phyloP scores from a whole-genome alignment of 148 eudicot species.

The Rhododendron kiyosumense region DNA sequence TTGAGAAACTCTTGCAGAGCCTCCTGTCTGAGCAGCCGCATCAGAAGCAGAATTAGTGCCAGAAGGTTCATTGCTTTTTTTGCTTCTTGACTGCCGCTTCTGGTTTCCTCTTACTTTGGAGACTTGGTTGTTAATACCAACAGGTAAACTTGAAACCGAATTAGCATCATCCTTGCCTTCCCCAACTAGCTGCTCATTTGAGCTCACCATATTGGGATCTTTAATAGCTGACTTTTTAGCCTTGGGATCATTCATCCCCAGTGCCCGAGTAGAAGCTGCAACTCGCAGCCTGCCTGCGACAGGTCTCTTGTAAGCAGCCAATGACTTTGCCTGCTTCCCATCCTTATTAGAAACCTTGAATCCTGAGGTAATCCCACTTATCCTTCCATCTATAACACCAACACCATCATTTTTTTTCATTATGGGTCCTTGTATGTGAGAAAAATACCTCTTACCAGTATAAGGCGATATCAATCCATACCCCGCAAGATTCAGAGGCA shows the following conservation, averaged over 20 bases:
- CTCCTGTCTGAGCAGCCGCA: conserved; percentile 20
- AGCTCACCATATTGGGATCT: conserved; percentile 21
- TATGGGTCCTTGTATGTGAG: conserved; percentile 31
- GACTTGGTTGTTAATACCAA: conserved; percentile 19
- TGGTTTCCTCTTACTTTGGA: conserved; percentile 34
- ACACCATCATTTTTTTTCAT: conserved; percentile 15
- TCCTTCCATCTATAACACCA: conserved; percentile 22
- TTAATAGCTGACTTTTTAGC: conserved; percentile 26
- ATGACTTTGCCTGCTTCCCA: conserved; percentile 30
- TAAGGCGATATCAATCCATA: conserved; percentile 21
- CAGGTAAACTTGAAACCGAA: conserved; percentile 20
- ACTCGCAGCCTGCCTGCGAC: neutral
- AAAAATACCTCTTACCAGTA: conserved; percentile 42
- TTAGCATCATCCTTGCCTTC: conserved; percentile 25
- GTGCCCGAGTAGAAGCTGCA: conserved; percentile 8
- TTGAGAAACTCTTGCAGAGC: conserved; percentile 21
- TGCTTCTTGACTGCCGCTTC: conserved; percentile 43
- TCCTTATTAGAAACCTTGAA: conserved; percentile 21
- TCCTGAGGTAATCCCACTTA: conserved; percentile 14
- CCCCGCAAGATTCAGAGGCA: conserved; percentile 21
- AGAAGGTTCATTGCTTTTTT: conserved; percentile 41
- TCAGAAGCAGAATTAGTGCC: conserved; percentile 31
- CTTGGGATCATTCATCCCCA: conserved; percentile 14
- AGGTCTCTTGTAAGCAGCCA: conserved; percentile 26
- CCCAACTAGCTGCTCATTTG: conserved; percentile 28